phyloP scores from a whole-genome alignment of 1,284 basidiomycete species.

The Porogramme epimiltina region DNA sequence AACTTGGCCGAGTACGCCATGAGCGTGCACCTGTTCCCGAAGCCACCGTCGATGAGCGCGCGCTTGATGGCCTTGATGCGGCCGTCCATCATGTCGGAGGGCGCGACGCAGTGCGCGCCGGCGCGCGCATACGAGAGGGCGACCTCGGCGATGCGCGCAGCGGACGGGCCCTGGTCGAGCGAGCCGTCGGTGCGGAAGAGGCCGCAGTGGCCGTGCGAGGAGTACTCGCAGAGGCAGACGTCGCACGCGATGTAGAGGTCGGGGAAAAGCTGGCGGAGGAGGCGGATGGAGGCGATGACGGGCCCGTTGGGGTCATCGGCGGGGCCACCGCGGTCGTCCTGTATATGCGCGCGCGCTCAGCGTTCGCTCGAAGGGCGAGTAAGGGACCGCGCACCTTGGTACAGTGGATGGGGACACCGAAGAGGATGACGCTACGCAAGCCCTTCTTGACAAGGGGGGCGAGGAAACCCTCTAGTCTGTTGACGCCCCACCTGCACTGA shows the following conservation, averaged over 20 bases:
- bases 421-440: conserved; percentile 90
- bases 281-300: conserved; percentile 89
- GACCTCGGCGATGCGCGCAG: conserved; percentile 87
- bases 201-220: conserved; percentile 97
- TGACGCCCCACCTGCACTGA: conserved; percentile 93
- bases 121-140: conserved; percentile 92
- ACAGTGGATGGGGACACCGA: conserved; percentile 90
- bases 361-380: neutral
- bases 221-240: conserved; percentile 99
- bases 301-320: conserved; percentile 92
- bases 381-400: conserved; percentile 67
- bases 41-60: conserved; percentile 79
- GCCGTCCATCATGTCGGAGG: conserved; percentile 99
- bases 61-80: conserved; percentile 90
- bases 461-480: conserved; percentile 88
- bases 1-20: conserved; percentile 99
- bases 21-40: conserved; percentile 85
- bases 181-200: conserved; percentile 74
- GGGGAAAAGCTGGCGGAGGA: conserved; percentile 80
- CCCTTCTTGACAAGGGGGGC: conserved; percentile 90
- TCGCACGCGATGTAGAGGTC: conserved; percentile 88
- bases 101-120: conserved; percentile 97
- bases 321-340: conserved; percentile 85
- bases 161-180: conserved; percentile 77
- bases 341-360: neutral